A percentile compares a stretch with the other conserved stretches of the same genome.
These are phyloP conservation scores for Penicillium canariense DNA, from an alignment of 495 filamentous ascomycete species.

Conservation along the genomic window DNA sequence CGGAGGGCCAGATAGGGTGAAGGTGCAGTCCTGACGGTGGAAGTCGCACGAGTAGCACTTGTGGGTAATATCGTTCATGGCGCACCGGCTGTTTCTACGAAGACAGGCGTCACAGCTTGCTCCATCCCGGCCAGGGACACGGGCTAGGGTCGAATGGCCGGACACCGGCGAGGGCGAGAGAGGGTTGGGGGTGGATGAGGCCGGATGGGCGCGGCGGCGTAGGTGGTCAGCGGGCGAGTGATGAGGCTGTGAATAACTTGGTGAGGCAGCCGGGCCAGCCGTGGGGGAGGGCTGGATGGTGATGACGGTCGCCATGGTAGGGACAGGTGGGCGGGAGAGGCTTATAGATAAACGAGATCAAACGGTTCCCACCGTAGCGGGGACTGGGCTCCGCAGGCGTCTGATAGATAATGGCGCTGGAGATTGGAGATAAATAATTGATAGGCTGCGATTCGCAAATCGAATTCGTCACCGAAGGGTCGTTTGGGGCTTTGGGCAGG, in stretches of 20 bases:
- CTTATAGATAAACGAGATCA: constrained; percentile 2
- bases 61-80: constrained; percentile 65
- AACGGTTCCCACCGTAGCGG: background rate
- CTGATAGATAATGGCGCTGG: constrained; percentile 1
- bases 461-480: constrained; percentile 13
- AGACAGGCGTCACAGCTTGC: constrained; percentile 76
- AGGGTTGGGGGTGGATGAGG: constrained; percentile 25
- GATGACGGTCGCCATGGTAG: constrained; percentile 45
- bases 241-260: constrained; percentile 29
- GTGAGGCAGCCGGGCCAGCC: constrained; percentile 21
- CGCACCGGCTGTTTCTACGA: constrained; percentile 82
- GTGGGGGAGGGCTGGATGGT: constrained; percentile 44
- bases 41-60: constrained; percentile 55
- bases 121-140: constrained; percentile 44
- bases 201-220: constrained; percentile 20
- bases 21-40: constrained; percentile 55
- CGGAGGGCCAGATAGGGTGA: constrained; percentile 33
- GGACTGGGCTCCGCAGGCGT: no score
- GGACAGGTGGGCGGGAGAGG: background rate
- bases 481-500: constrained; percentile 2
- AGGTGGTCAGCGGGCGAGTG: constrained; percentile 27
- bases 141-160: constrained; percentile 27
- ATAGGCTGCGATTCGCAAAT: constrained; percentile 10
- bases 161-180: constrained; percentile 31
- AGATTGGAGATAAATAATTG: constrained; percentile 1